phyloP scores from a whole-genome alignment of 306 rosid genomes.

The Malus sieversii region DNA sequence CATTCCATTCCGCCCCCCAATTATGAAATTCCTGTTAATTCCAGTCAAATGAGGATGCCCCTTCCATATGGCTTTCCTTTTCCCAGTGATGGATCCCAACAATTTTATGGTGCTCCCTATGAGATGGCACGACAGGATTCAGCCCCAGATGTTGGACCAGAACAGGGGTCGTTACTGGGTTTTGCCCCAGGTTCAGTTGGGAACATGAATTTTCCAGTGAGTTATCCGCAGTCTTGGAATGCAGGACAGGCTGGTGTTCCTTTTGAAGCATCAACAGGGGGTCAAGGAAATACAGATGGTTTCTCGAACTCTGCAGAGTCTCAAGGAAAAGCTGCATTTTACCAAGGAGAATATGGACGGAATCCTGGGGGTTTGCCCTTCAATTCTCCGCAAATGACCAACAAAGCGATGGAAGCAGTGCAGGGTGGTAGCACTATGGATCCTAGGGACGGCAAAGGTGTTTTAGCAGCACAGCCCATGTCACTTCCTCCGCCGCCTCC shows the following conservation, averaged over 20 bases:
- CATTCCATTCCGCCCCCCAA: slow-evolving; percentile 56
- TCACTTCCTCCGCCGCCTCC: slow-evolving; percentile 60
- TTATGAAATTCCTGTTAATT: slow-evolving; percentile 44
- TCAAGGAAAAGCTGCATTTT: slow-evolving; percentile 36
- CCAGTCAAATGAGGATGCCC: slow-evolving; percentile 66
- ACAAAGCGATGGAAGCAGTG: slow-evolving; percentile 31
- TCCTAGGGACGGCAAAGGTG: slow-evolving; percentile 71
- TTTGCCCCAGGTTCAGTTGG: slow-evolving; percentile 55
- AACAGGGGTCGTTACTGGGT: slow-evolving; percentile 66
- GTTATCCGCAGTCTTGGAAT: slow-evolving; percentile 72
- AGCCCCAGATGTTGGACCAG: slow-evolving; percentile 47
- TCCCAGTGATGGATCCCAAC: slow-evolving; percentile 66
- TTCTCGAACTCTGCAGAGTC: slow-evolving; percentile 29
- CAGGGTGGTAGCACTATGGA: slow-evolving; percentile 51
- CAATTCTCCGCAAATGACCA: slow-evolving; percentile 24
- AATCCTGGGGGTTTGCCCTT: slow-evolving; percentile 20
- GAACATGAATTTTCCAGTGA: slow-evolving; percentile 45
- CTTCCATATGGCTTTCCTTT: slow-evolving; percentile 60
- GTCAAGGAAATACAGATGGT: slow-evolving; percentile 29
- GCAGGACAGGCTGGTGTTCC: slow-evolving; percentile 50
- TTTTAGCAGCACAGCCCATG: slow-evolving; percentile 56
- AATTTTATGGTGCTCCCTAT: slow-evolving; percentile 61
- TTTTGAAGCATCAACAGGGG: slow-evolving; percentile 39
- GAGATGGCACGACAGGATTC: slow-evolving; percentile 72
- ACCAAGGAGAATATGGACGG: slow-evolving; percentile 39